A percentile compares a stretch with the other conserved stretches of the same genome.
phyloP scores from a whole-genome alignment of 768 basidiomycete genomes.

The Tulasnella sp. region DNA sequence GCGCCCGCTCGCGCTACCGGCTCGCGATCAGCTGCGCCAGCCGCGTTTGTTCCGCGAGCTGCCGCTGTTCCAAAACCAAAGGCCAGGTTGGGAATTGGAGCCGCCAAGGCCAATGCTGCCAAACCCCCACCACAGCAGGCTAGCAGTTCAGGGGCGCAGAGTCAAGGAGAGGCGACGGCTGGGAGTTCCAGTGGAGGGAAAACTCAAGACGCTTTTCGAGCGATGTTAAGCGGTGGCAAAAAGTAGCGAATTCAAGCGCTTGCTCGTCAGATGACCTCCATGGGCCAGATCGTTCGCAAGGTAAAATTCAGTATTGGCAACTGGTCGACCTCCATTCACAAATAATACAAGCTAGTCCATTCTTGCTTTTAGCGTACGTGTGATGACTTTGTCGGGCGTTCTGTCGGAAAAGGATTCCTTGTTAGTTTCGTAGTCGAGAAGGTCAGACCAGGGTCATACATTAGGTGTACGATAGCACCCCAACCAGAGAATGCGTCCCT shows the following conservation, averaged over 20 bases:
- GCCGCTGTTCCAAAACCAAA: constrained; percentile 23
- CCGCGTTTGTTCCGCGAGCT: constrained; percentile 31
- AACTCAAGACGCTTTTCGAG: constrained; percentile 31
- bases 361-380: constrained; percentile 83
- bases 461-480: constrained; percentile 93
- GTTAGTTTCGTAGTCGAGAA: not conserved
- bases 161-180: not conserved
- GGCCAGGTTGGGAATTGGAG: constrained; percentile 17
- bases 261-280: no score
- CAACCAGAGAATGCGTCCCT: constrained; percentile 96
- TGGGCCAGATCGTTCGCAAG: no score
- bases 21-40: not conserved
- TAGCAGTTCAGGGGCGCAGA: not conserved
- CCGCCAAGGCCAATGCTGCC: not conserved
- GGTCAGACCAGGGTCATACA: constrained; percentile 59
- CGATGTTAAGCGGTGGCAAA: constrained; percentile 26
- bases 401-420: constrained; percentile 39
- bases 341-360: constrained; percentile 66
- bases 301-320: not conserved
- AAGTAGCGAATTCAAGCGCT: not conserved
- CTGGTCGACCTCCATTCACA: constrained; percentile 1
- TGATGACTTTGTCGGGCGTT: constrained; percentile 62
- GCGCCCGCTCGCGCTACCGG: not conserved
- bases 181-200: not conserved
- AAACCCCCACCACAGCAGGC: not conserved